Evolutionary conservation across 2,329 filamentous ascomycete genomes (phyloP).

Genomic region (Aspergillus eucalypticola): DNA sequence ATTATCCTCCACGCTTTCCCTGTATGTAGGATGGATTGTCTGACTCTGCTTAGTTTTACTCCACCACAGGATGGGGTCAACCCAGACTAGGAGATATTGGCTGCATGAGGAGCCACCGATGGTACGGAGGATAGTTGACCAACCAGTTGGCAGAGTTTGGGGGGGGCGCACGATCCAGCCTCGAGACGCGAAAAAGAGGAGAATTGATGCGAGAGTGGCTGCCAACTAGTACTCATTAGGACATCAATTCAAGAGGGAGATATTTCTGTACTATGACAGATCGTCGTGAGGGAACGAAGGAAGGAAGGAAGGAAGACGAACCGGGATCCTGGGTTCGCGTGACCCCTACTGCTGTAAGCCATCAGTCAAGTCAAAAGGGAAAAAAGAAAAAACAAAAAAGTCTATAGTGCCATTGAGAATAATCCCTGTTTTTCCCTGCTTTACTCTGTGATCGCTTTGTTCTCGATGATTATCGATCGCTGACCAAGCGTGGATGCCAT

Average conservation of each 20-base stretch:
- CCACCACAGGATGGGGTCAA: neutral
- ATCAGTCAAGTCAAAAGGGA: neutral
- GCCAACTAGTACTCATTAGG: neutral
- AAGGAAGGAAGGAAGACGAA: neutral
- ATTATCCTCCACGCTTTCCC: neutral
- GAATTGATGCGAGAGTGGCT: neutral
- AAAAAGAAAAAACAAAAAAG: neutral
- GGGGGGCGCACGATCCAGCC: neutral
- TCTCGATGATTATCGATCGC: neutral
- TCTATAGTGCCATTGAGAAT: neutral
- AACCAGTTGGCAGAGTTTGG: neutral
- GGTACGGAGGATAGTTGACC: neutral
- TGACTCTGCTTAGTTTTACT: neutral
- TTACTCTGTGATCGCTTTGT: neutral
- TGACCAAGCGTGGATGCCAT: constrained; percentile 1
- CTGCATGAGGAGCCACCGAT: neutral
- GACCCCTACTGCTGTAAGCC: neutral
- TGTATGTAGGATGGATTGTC: neutral
- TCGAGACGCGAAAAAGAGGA: neutral
- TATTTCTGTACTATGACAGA: neutral
- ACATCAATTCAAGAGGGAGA: neutral
- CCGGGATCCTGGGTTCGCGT: neutral
- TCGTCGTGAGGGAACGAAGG: neutral
- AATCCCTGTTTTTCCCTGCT: neutral
- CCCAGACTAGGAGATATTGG: neutral